phyloP scores from a whole-genome alignment of 2,329 filamentous ascomycete genomes.

The Fusarium metavorans region DNA sequence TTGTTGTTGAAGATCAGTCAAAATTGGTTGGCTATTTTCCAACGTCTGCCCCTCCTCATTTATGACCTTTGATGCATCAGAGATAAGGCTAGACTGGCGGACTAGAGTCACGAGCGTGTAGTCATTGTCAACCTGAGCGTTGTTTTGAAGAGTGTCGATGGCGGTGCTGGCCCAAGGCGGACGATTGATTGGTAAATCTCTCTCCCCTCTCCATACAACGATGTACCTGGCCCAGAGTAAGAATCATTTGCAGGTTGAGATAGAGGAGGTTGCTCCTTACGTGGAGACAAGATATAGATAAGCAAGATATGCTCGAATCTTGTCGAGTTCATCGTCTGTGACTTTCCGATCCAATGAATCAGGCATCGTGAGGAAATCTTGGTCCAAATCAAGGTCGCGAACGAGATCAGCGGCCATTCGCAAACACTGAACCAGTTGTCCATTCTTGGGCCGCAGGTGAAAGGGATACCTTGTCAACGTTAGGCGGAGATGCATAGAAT shows the following conservation, averaged over 20 bases:
- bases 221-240: neutral
- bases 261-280: neutral
- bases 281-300: neutral
- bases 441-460: neutral
- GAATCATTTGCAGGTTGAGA: neutral
- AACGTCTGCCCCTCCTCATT: neutral
- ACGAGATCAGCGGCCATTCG: neutral
- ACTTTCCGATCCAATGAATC: neutral
- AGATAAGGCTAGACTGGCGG: neutral
- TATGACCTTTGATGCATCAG: neutral
- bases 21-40: neutral
- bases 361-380: neutral
- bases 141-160: neutral
- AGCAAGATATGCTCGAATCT: neutral
- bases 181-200: neutral
- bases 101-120: neutral
- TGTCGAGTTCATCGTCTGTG: neutral
- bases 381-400: neutral
- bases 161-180: neutral
- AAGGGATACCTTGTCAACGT: neutral
- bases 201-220: neutral
- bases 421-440: neutral
- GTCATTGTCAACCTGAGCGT: neutral
- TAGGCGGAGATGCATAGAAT: neutral
- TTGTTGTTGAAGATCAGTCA: neutral